These are phyloP conservation scores for Penicillium sp. DNA, from an alignment of 2,329 filamentous ascomycete species.

Conservation along the genomic window DNA sequence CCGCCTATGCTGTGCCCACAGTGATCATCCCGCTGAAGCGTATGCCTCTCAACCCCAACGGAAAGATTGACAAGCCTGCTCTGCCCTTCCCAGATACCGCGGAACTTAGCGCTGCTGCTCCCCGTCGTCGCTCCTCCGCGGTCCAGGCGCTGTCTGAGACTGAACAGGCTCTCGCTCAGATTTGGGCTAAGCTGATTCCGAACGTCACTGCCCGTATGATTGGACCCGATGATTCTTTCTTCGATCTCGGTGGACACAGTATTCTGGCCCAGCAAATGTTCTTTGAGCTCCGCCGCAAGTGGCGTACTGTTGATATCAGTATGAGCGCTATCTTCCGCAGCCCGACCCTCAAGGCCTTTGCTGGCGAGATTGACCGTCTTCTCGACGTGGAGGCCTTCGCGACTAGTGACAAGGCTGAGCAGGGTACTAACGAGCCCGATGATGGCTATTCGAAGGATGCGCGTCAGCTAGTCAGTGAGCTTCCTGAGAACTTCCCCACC, in stretches of 20 bases:
- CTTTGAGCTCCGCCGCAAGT: constrained; percentile 67
- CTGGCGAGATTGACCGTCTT: constrained; percentile 57
- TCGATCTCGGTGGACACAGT: constrained; percentile 79
- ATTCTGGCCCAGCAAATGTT: constrained; percentile 82
- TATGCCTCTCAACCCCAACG: constrained; percentile 81
- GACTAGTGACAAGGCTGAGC: constrained; percentile 48
- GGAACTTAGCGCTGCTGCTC: constrained; percentile 62
- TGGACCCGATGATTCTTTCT: constrained; percentile 67
- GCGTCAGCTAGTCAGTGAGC: constrained; percentile 50
- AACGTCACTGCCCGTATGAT: constrained; percentile 70
- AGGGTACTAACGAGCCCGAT: constrained; percentile 43
- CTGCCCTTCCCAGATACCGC: constrained; percentile 79
- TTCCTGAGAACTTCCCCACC: constrained; percentile 52
- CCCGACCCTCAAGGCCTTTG: constrained; percentile 64
- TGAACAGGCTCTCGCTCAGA: constrained; percentile 68
- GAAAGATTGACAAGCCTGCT: constrained; percentile 78
- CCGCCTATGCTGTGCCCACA: constrained; percentile 74
- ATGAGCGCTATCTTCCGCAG: constrained; percentile 73
- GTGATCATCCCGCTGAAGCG: constrained; percentile 73
- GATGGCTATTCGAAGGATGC: constrained; percentile 57
- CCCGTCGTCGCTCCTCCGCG: constrained; percentile 54
- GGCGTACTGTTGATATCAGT: constrained; percentile 65
- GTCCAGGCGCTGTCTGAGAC: constrained; percentile 57
- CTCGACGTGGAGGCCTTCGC: constrained; percentile 53
- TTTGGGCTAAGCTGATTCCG: constrained; percentile 73